Evolutionary conservation across 2,329 filamentous ascomycete genomes (phyloP), one percentile per base, ranked within the genome.

Genomic region (Didymella pomorum): DNA sequence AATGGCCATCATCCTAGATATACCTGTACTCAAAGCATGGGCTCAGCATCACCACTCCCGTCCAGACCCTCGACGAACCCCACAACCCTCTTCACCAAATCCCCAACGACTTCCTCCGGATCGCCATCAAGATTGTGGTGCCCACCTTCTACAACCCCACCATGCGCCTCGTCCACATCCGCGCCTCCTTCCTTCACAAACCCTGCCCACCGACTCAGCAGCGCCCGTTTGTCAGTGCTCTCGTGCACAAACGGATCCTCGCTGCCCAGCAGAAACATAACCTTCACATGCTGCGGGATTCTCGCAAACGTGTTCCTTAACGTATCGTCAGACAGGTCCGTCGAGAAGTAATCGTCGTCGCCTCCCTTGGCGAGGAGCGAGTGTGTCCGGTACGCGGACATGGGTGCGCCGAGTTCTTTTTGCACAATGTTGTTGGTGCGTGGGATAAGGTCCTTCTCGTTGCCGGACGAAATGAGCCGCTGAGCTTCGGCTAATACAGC

Each of bases 261-360:
- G 6, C 80, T 88, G 1, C 88, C 88, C 58, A 87, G 86, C 29
- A 93, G 71, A 18, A 91, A 85, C 63, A 90, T 78, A 0, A 92
- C 75, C 1, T 86, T 85, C n/a, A 76, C 78, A 12, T 55, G 25
- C 8, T 62, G 56, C 51, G 84, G 78, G 54, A 92, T 79, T 48
- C 78, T 79, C 3, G 87, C 84, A 83, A 94, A 97, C n/a, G 88
- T 89, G 14, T 73, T 73, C 23, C 76, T 70, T 7, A 93, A 79
- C 18, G 82, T 80, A 29, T 84, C 80, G 41, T 86, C 83, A 0
- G 80, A 75, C n/a, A 95, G 78, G 71, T 95, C 90, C 2, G 87
- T 88, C n/a, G 90, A 93, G 78, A 96, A 97, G 71, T 90, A 92
- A 73, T 97, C 93, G 73, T 97, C 93, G 58, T 91, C 89, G 10